Conservation (phyloP, 257 asterid species). For the Solanum medicagineum region DNA sequence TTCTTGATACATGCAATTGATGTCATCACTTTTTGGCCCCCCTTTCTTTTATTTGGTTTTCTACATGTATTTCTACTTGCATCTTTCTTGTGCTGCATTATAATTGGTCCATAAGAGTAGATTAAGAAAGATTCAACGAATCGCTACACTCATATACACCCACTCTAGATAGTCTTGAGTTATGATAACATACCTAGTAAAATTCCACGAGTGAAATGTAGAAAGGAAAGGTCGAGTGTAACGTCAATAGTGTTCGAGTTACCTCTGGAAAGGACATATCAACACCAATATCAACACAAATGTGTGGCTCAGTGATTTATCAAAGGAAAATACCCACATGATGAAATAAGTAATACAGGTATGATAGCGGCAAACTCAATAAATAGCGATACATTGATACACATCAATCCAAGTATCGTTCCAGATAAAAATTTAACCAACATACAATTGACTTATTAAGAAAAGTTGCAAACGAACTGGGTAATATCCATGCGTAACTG, state of each 20-base stretch:
- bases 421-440: background rate
- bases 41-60: background rate
- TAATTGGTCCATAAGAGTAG: background rate
- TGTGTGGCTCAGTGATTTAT: background rate
- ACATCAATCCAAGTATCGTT: background rate
- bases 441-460: slow-evolving; percentile 1
- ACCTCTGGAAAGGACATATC: background rate
- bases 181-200: background rate
- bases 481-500: background rate
- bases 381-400: background rate
- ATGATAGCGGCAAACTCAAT: background rate
- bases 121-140: background rate
- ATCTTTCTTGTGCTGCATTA: background rate
- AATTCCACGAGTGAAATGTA: background rate
- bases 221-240: background rate
- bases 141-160: too few relatives aligned
- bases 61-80: background rate
- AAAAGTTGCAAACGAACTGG: background rate
- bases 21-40: background rate
- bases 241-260: background rate
- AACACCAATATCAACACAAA: background rate
- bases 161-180: background rate
- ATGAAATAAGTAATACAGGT: background rate
- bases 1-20: background rate
- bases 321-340: background rate